Base-by-base conservation (phyloP, 1,284 basidiomycete species). In the Papiliotrema laurentii region DNA sequence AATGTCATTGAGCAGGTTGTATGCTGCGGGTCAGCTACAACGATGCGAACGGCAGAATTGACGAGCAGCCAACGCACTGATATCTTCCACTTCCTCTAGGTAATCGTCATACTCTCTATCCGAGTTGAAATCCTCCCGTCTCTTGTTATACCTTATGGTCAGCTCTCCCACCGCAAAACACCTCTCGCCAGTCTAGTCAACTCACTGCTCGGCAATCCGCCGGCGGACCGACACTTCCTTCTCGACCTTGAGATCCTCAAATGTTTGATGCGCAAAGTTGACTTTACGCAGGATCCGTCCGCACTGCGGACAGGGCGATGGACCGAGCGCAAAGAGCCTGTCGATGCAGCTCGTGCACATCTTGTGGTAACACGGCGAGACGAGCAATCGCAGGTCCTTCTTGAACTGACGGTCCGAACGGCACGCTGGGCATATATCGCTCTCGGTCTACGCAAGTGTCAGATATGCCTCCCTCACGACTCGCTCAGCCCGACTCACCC, bases 331-430 rank as follows among this genome's bases (percentile, higher is more conserved):
- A 71, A 96, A 99, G 40, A 98, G 74, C 7, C 93, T 83, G 72
- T 98, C 96, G 64, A 99, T 97, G 71, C 96, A 99, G 2, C 87
- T 89, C 77, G 96, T 92, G 74, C 92, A 97, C 93, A 97, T 94
- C 80, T 97, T 97, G 77, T 99, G 96, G 74, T 97, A 99, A 73
- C 96, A 99, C 26, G 89, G 82, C 66, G 91, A 93, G 54, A 99
- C 93, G 49, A 98, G 80, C 40, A 99, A 78, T 36, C 94, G 84
- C 24, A 99, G 78, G 63, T 92, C 91, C 14, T 92, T 91, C 66
- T 97, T 97, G 54, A 97, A 78, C 70, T 96, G 97, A 50, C 96
- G 79, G 69, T 98, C 96, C 31, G 90, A 94, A 73, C 92, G 91
- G 79, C 96, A 98, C 7, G 97, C 85, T 1, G 96, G 94, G 76